Base-by-base conservation (phyloP, 371 early-diverging fungal species). In the Mucor mucedo region DNA sequence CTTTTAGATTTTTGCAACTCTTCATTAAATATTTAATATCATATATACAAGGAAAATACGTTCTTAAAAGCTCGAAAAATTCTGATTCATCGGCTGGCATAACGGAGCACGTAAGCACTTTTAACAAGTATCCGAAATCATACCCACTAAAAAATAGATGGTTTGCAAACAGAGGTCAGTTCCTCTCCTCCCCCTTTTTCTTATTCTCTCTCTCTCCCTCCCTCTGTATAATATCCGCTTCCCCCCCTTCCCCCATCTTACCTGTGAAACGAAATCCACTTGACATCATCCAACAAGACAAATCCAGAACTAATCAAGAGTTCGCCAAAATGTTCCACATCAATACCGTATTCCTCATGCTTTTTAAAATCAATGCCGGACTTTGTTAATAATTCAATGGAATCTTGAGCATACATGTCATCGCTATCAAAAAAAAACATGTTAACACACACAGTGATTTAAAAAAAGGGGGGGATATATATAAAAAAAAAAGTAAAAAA, bases 371-470 rank as follows among this genome's bases (percentile, higher is more conserved):
- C 98, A 66, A 99, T 97, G 28, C 98, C 98, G 28, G 98, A 96
- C 68, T 98, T 96, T 21, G 90, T 88, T 62, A 99, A 82, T 52
- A 99, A 80, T 53, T 99, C 98, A 63, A 99, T 98, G 10, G 99
- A 98, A 79, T 99, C 99, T 77, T 98, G 98, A 10, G 99, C 95
- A 71, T 97, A 99, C 99, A 99, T 99, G 72, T 98, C 99, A 57
- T 91, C 91, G 35, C 92, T 93, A 68, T 59, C 32, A 56, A 40
- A 21, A 40, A 21, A 21, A 21, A 21, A 21, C 21, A 21, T 21
- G 21, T 21, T 21, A 21, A 1, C 21, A 21, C 21, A 1, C 21
- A 21, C 21, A 21, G 21, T 1, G 0, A 21, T 21, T 0, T 21
- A 21, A 21, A 49, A 13, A 32, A 39, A 27, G 29, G 40, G 14